Percentiles rank a stretch among this genome's conserved stretches.
Conservation (phyloP, 805 yeast species). For the Starmera pachycereana region DNA sequence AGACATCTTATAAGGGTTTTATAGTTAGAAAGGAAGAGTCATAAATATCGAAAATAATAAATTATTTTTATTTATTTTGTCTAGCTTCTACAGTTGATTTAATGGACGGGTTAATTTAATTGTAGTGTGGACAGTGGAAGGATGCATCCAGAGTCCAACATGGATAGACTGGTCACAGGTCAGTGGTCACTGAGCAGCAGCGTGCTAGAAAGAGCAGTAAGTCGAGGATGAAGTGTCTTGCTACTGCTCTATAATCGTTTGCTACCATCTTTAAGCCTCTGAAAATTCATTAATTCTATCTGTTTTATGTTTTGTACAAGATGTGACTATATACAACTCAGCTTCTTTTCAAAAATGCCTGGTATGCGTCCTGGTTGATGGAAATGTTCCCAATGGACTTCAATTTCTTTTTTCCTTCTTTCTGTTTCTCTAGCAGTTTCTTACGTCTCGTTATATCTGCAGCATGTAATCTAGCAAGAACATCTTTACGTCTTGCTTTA, state of each 20-base stretch:
- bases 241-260: no score
- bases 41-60: background rate
- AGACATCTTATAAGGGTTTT: slow-evolving; percentile 3
- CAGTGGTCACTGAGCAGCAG: no score
- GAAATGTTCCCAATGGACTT: slow-evolving; percentile 68
- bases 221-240: no score
- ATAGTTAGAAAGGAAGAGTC: background rate
- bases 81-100: background rate
- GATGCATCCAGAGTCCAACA: no score
- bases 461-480: slow-evolving; percentile 87
- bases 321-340: background rate
- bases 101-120: background rate
- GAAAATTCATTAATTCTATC: no score
- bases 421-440: slow-evolving; percentile 78
- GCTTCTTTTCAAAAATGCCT: slow-evolving; percentile 52
- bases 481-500: slow-evolving; percentile 90
- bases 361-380: slow-evolving; percentile 81
- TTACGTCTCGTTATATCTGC: slow-evolving; percentile 86
- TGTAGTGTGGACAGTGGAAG: background rate
- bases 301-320: background rate
- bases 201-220: no score
- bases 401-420: slow-evolving; percentile 86
- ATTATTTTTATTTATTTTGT: background rate
- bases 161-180: no score
- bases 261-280: no score